phyloP scores from a whole-genome alignment of 352 stramenopile genomes.

The Blastocystis sp. region DNA sequence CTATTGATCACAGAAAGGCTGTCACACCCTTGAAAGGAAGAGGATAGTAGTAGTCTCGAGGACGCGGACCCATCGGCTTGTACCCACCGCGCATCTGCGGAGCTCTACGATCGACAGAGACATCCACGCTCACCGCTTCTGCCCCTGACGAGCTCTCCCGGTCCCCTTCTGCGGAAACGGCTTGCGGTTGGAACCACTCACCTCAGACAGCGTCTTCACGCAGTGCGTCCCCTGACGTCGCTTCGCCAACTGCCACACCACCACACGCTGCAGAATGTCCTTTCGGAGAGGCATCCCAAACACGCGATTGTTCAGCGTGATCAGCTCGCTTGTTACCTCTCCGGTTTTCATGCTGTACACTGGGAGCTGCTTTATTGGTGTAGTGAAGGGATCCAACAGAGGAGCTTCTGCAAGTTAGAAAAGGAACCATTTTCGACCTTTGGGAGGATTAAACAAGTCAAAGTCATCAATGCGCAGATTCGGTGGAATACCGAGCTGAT shows the following conservation, averaged over 20 bases:
- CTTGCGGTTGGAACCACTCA: conserved; percentile 69
- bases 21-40: conserved; percentile 74
- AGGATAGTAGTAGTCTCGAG: conserved; percentile 74
- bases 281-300: conserved; percentile 72
- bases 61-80: conserved; percentile 73
- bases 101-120: conserved; percentile 58
- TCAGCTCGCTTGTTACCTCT: neutral
- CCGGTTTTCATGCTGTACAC: conserved; percentile 32
- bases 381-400: conserved; percentile 21
- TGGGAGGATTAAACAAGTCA: neutral
- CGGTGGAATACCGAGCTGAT: neutral
- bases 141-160: conserved; percentile 72
- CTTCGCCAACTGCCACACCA: conserved; percentile 69
- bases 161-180: conserved; percentile 75
- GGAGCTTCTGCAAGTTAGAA: neutral
- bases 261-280: conserved; percentile 72
- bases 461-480: conserved; percentile 39
- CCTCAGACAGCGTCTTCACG: conserved; percentile 64
- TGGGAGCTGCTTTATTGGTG: conserved; percentile 5
- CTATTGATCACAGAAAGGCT: conserved; percentile 65
- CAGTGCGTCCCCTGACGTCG: conserved; percentile 51
- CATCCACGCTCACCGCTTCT: conserved; percentile 65
- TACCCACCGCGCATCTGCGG: conserved; percentile 75
- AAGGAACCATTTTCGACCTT: neutral
- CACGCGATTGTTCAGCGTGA: conserved; percentile 65